Conservation (phyloP, 148 eudicot genomes). For the Camellia sinensis region DNA sequence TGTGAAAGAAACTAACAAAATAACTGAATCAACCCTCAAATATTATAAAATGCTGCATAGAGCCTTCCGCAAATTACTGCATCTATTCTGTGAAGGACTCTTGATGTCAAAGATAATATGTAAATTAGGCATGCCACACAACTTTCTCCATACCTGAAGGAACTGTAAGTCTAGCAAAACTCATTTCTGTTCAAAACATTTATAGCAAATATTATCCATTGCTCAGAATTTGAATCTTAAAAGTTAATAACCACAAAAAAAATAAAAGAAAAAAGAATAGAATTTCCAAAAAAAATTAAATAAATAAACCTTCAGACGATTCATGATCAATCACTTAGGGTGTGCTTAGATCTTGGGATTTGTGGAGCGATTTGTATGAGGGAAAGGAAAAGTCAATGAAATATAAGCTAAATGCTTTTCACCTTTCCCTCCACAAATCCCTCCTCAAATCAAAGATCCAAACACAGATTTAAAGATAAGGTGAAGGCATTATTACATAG, state of each 20-base stretch:
- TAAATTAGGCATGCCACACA: background rate
- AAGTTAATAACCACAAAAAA: background rate
- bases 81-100: background rate
- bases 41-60: background rate
- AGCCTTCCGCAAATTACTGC: background rate
- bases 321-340: background rate
- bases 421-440: no score
- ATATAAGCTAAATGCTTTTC: no score
- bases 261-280: background rate
- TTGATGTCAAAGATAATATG: background rate
- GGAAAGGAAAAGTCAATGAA: no score
- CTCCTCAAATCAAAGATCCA: no score
- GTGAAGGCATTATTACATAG: background rate
- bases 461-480: background rate
- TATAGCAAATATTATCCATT: no score
- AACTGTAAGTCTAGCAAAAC: background rate
- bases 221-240: background rate
- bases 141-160: background rate
- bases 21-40: background rate
- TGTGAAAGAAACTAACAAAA: no score
- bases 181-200: background rate
- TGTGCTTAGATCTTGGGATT: no score
- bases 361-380: no score
- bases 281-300: background rate
- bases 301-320: background rate